Evolutionary conservation across 139 green algal genomes (phyloP), one percentile per base, ranked within the genome.

Genomic region (Coelastrella sp.): DNA sequence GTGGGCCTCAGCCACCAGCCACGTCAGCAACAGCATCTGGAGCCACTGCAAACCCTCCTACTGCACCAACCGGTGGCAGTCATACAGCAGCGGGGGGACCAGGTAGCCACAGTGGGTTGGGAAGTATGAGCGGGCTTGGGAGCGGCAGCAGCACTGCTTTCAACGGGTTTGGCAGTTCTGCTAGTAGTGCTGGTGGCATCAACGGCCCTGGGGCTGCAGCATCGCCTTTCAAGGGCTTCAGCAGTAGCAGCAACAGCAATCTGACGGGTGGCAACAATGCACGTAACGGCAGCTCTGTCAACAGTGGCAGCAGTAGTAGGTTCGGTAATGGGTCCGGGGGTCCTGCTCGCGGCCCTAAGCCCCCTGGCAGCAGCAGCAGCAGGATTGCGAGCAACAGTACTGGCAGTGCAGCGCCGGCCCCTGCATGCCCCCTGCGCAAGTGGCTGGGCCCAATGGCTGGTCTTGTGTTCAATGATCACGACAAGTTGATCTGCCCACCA

Each of bases 401-500:
- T 54, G 65, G 47, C 54, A 83, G n/a, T 11, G 47, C 88, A 19
- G 58, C 60, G 61, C 57, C 79, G 17, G 23, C 60, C 6, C 81
- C 81, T 7, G 16, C n/a, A 54, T 95, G 93, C 87, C 90, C 74
- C 3, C 71, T 92, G 68, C 88, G 90, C 61, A 91, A 90, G 16
- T 94, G 89, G 20, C 91, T 97, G 32, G 59, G 95, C 3, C 94
- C 94, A 0, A 83, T 95, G 32, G 59, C 75, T 57, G 93, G 91
- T 14, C 54, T 89, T 19, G 87, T 93, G 4, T 92, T 93, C 73
- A 90, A 89, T 47, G 20, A 80, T 4, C 86, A 89, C 16, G 88
- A 90, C 22, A 91, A 96, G 83, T 65, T 97, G 20, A 14, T 85
- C 4, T 98, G 96, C 92, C 96, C 96, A 0, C 66, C 93, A 5